Conservation (phyloP, 352 stramenopile species). For the Peronospora destructor region DNA sequence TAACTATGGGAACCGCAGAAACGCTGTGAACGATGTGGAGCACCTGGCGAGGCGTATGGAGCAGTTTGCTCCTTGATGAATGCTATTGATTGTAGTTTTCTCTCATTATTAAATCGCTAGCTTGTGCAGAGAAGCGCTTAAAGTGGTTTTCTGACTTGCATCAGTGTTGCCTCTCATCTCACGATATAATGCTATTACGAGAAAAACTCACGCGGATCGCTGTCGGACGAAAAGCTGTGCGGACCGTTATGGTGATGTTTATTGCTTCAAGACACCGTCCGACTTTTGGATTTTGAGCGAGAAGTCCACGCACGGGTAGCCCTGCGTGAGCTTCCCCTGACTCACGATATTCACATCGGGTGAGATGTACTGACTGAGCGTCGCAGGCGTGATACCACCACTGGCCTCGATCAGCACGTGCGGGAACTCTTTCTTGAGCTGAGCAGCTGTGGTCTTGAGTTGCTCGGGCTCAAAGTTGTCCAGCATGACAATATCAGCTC, state of each 20-base stretch:
- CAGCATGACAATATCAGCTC: constrained; percentile 95
- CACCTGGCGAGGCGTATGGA: constrained; percentile 24
- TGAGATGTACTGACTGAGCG: constrained; percentile 89
- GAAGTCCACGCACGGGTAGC: constrained; percentile 94
- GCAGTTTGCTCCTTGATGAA: constrained; percentile 12
- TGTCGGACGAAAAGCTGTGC: constrained; percentile 21
- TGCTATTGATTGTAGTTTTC: constrained; percentile 1
- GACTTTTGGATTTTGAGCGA: constrained; percentile 95
- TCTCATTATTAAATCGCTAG: constrained; percentile 13
- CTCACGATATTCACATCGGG: constrained; percentile 95
- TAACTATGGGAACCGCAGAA: constrained; percentile 4
- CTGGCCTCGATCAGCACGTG: constrained; percentile 95
- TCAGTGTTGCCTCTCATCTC: not conserved
- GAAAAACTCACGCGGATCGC: constrained; percentile 76
- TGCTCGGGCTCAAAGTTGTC: constrained; percentile 95
- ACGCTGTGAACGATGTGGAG: constrained; percentile 23
- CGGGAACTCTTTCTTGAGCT: constrained; percentile 92
- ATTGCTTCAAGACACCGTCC: constrained; percentile 47
- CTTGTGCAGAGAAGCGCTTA: not conserved
- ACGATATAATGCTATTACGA: constrained; percentile 60
- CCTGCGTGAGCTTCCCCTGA: constrained; percentile 96
- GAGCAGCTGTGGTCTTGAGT: constrained; percentile 87
- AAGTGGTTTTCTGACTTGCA: not conserved
- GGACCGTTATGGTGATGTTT: constrained; percentile 2
- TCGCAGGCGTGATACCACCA: constrained; percentile 95